Conservation (phyloP, 2,329 filamentous ascomycete genomes). For the Myriosclerotinia scirpicola region DNA sequence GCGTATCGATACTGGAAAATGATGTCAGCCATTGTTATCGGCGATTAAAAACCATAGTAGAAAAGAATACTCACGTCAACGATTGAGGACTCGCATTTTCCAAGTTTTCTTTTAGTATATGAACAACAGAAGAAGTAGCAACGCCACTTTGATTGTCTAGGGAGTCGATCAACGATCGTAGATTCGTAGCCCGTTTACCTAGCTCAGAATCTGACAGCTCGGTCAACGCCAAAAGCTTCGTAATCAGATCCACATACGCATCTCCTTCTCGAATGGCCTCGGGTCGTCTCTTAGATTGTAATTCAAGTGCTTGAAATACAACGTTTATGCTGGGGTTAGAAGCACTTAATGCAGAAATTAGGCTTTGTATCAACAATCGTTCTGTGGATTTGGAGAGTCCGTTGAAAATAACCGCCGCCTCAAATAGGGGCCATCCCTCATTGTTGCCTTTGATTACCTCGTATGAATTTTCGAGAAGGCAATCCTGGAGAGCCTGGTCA, state of each 20-base stretch:
- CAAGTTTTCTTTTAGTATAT: slow-evolving; percentile 57
- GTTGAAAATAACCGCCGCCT: slow-evolving; percentile 47
- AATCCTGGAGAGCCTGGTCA: slow-evolving; percentile 48
- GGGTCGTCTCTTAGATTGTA: slow-evolving; percentile 49
- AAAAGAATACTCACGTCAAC: slow-evolving; percentile 47
- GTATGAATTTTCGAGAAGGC: slow-evolving; percentile 46
- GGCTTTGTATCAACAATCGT: slow-evolving; percentile 37
- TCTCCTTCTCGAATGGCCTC: slow-evolving; percentile 49
- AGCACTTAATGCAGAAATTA: slow-evolving; percentile 36
- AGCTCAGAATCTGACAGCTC: slow-evolving; percentile 48
- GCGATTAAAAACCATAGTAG: not conserved
- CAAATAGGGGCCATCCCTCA: slow-evolving; percentile 49
- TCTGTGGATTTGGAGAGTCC: slow-evolving; percentile 36
- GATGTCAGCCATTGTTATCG: slow-evolving; percentile 26
- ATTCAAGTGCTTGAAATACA: slow-evolving; percentile 49
- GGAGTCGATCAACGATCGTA: slow-evolving; percentile 50
- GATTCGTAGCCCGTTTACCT: slow-evolving; percentile 29
- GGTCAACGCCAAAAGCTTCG: slow-evolving; percentile 53
- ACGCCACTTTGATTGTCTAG: slow-evolving; percentile 14
- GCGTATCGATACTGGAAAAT: slow-evolving; percentile 50
- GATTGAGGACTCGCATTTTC: slow-evolving; percentile 51
- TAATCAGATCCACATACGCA: slow-evolving; percentile 52
- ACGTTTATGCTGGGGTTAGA: slow-evolving; percentile 32
- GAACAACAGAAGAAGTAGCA: slow-evolving; percentile 45
- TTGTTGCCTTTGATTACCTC: slow-evolving; percentile 43